Base-by-base conservation (phyloP, 2,329 filamentous ascomycete genomes). In the Myriosclerotinia curreyana region DNA sequence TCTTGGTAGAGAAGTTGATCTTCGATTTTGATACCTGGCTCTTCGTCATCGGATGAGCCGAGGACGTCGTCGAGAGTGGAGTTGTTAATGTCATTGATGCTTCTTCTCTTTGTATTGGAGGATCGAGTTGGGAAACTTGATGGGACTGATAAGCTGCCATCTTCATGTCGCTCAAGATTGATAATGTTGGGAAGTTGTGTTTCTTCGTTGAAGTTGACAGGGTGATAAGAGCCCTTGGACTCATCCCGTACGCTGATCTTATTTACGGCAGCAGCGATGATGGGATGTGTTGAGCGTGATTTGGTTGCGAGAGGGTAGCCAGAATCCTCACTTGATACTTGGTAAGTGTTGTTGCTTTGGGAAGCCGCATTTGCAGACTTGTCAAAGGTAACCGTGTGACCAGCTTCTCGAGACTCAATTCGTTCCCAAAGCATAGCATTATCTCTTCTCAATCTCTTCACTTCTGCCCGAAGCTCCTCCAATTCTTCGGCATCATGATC, bases 381-480 rank as follows among this genome's bases (percentile, higher is more conserved):
- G 11, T 62, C 20, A n/a, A 38, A 31, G 31, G 22, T 22, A 4
- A 53, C 8, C 12, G 25, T n/a, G 34, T n/a, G 17, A 22, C 15
- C 17, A 17, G 42, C 44, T 48, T 48, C 55, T 38, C 34, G 17
- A 12, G 64, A 51, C 50, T 64, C 48, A 51, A 65, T 34, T 15
- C 56, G 62, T 25, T 25, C 36, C 64, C 62, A 61, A 17, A 70
- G 58, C 2, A 52, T 12, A 1, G 48, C 42, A 65, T 69, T 71
- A 11, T 71, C 68, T 17, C 60, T 68, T 55, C 58, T 63, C 40
- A 71, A 59, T 40, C 34, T 55, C n/a, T 68, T 64, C 46, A 70
- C 64, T 48, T 70, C 71, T 5, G 50, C 36, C 25, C 69, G 64
- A 25, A 71, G 53, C 9, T 66, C 62, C 3, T 34, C 28, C 40